Percentiles rank a stretch among this genome's conserved stretches.
Evolutionary conservation across 768 basidiomycete species (phyloP).

Genomic region (Auricularia cornea): DNA sequence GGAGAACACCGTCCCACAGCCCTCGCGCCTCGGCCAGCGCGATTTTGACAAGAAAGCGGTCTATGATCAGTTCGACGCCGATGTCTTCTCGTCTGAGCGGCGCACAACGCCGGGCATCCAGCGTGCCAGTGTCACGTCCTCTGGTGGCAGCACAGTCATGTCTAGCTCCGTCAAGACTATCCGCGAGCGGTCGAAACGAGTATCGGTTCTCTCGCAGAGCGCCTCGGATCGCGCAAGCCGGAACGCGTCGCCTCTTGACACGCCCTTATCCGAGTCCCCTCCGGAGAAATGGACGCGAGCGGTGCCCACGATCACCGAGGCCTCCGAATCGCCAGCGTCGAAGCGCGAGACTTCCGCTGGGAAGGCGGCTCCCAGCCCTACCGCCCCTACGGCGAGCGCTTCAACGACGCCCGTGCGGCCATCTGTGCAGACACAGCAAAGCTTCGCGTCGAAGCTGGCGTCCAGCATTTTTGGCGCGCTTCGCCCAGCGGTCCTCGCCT

Average conservation of each 20-base stretch:
- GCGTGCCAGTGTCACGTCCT: neutral
- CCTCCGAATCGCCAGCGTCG: neutral
- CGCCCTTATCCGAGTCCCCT: neutral
- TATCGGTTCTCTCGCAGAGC: neutral
- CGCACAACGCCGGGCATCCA: neutral
- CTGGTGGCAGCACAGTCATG: neutral
- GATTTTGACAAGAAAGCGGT: constrained; percentile 35
- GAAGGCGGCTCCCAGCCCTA: too few species aligned
- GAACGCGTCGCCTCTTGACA: constrained; percentile 1
- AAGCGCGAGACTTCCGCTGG: too few species aligned
- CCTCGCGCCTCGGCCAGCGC: constrained; percentile 10
- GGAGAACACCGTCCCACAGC: constrained; percentile 23
- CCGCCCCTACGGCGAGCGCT: too few species aligned
- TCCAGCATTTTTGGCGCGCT: neutral
- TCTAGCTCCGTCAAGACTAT: neutral
- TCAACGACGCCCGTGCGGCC: neutral
- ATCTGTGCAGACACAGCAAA: neutral
- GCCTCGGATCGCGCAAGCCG: neutral
- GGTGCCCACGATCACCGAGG: neutral
- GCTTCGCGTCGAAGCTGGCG: neutral
- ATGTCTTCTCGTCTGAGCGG: constrained; percentile 48
- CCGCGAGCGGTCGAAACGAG: neutral
- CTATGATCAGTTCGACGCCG: constrained; percentile 66
- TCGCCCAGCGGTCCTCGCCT: constrained; percentile 16
- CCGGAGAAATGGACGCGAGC: neutral